Conservation (phyloP, 805 yeast genomes). For the Saturnispora diversa region DNA sequence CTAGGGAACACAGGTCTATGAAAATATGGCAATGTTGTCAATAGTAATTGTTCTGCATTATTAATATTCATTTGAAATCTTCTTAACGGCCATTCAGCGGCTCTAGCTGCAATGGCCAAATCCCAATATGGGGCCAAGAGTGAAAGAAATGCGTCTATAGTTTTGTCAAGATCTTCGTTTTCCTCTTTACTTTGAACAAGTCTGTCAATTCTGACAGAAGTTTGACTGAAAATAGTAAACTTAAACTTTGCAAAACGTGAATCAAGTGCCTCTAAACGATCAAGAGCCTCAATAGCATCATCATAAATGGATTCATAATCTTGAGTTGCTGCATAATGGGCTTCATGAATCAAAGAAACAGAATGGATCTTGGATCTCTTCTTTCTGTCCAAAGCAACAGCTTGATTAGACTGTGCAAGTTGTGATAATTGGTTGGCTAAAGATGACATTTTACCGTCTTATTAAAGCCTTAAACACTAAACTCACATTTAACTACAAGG, state of each 20-base stretch:
- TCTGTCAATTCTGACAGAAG: conserved; percentile 74
- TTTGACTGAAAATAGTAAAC: conserved; percentile 70
- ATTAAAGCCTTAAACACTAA: not conserved
- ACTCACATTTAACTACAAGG: no score
- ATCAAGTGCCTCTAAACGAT: conserved; percentile 64
- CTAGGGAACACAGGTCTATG: conserved; percentile 66
- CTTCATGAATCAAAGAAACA: conserved; percentile 77
- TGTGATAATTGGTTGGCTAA: conserved; percentile 77
- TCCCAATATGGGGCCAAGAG: conserved; percentile 71
- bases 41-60: conserved; percentile 62
- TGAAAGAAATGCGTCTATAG: conserved; percentile 65
- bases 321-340: conserved; percentile 87
- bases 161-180: conserved; percentile 61
- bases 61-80: conserved; percentile 79
- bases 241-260: conserved; percentile 65
- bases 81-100: conserved; percentile 92
- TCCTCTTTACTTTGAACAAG: conserved; percentile 74
- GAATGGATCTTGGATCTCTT: conserved; percentile 80
- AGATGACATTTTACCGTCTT: conserved; percentile 29
- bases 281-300: conserved; percentile 66
- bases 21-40: conserved; percentile 77
- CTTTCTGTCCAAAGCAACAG: conserved; percentile 80
- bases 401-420: conserved; percentile 54
- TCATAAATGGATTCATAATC: conserved; percentile 78
- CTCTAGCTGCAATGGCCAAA: conserved; percentile 65